Evolutionary conservation across 2,329 filamentous ascomycete species (phyloP).

Genomic region (Zalaria sp.): DNA sequence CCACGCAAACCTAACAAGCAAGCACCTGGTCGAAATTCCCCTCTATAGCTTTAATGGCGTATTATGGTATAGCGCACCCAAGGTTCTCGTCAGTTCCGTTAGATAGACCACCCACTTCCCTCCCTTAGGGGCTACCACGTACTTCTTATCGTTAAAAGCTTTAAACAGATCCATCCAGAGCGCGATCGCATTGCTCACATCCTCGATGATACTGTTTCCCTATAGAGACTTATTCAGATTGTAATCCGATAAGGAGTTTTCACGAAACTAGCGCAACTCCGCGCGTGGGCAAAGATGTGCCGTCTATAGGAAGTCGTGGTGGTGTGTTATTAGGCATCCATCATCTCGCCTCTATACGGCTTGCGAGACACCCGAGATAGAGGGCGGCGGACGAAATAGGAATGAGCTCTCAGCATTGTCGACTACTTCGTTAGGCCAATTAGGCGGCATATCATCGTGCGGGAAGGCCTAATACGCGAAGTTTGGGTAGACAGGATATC

Average conservation of each 20-base stretch:
- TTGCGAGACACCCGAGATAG: slow-evolving; percentile 1
- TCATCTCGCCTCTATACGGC: slow-evolving; percentile 5
- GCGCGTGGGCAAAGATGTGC: slow-evolving; percentile 8
- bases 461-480: slow-evolving; percentile 6
- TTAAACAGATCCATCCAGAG: slow-evolving; percentile 6
- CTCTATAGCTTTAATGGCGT: not conserved
- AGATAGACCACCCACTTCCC: slow-evolving; percentile 4
- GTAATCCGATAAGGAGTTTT: slow-evolving; percentile 5
- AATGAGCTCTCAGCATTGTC: not conserved
- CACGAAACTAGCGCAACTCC: slow-evolving; percentile 6
- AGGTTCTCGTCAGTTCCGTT: slow-evolving; percentile 2
- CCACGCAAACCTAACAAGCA: slow-evolving; percentile 6
- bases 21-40: slow-evolving; percentile 1
- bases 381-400: slow-evolving; percentile 1
- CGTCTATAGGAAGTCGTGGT: slow-evolving; percentile 5
- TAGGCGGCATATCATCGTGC: slow-evolving; percentile 3
- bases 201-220: slow-evolving; percentile 3
- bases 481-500: slow-evolving; percentile 6
- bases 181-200: slow-evolving; percentile 6
- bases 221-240: slow-evolving; percentile 1
- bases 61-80: slow-evolving; percentile 4
- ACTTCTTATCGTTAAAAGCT: slow-evolving; percentile 4
- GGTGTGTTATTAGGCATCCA: slow-evolving; percentile 1
- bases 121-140: slow-evolving; percentile 4
- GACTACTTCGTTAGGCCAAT: slow-evolving; percentile 1